phyloP scores from a whole-genome alignment of 139 green algal genomes.

The Penium margaritaceum region DNA sequence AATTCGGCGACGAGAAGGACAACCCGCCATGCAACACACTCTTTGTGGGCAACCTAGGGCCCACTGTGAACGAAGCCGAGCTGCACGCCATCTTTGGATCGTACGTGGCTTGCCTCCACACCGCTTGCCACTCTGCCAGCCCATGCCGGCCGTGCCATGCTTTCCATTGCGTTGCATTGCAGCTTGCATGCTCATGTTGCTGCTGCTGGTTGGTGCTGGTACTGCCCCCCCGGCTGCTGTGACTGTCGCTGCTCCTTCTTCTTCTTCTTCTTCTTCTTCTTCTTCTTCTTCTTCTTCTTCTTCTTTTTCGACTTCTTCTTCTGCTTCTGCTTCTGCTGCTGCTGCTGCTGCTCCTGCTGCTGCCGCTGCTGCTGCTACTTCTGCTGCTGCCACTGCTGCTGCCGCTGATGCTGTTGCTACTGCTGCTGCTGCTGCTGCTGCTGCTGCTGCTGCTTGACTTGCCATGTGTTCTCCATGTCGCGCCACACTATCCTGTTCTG shows the following conservation, averaged over 20 bases:
- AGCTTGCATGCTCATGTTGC: conserved; percentile 1
- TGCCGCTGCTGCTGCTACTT: not conserved
- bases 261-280: not conserved
- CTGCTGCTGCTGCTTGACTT: too few species aligned
- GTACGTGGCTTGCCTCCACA: conserved; percentile 4
- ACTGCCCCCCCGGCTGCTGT: not conserved
- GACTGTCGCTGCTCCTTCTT: conserved; percentile 5
- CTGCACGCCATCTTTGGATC: conserved; percentile 58
- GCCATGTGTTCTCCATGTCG: too few species aligned
- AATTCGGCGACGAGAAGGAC: conserved; percentile 74
- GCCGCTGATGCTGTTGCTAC: too few species aligned
- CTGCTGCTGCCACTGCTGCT: not conserved
- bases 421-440: not conserved
- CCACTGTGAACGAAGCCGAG: conserved; percentile 60
- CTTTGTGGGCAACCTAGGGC: conserved; percentile 80
- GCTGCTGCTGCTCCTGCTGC: not conserved
- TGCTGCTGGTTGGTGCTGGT: conserved; percentile 1
- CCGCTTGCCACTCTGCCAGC: conserved; percentile 1
- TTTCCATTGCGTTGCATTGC: not conserved
- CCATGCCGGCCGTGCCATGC: not conserved
- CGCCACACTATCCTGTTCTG: too few species aligned
- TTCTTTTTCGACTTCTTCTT: not conserved
- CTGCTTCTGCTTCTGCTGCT: not conserved
- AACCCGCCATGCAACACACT: conserved; percentile 92
- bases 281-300: not conserved